Evolutionary conservation across 345 rosid species (phyloP), one percentile per base, ranked within the genome.

Genomic region (Bruguiera gymnorhiza): DNA sequence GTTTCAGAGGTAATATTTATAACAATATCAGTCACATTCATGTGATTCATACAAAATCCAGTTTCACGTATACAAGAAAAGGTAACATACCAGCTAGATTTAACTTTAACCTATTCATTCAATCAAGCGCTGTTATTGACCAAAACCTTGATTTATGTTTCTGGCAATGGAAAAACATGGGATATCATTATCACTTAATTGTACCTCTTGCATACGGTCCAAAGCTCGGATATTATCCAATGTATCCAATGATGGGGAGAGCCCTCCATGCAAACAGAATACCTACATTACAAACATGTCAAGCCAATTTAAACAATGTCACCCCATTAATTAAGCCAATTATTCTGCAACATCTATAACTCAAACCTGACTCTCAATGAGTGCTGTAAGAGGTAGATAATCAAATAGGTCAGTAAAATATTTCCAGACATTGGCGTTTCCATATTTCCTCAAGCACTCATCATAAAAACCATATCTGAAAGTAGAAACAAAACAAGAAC

Each of bases 391-490:
- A 19, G 96, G 98, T 66, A 89, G 88, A 74, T 93, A 93, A 82
- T 93, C 97, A 71, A 93, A 93, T 67, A 90, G 88, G 73, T 90
- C 97, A 0, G 98, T 93, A 63, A 93, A 93, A 58, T 89, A 78
- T 85, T 93, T 93, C 98, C 98, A 93, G 8, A 93, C 98, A 72
- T 93, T 90, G 36, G 97, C 97, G 78, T 93, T 93, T 80, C 98
- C 98, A 66, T 93, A 93, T 79, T 93, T 92, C 74, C 98, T 84
- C 88, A 93, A 83, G 74, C 98, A 90, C 66, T 93, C 98, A 51
- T 92, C 96, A 74, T 93, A 93, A 79, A 93, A 93, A 13, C 98
- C 97, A 85, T 93, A 93, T 68, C 98, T 93, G 92, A 75, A 75
- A 71, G 67, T 19, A 27, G 54, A 56, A 75, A 16, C 10, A 69